phyloP scores from a whole-genome alignment of 2,329 filamentous ascomycete species.

The Westerdykella sp. region DNA sequence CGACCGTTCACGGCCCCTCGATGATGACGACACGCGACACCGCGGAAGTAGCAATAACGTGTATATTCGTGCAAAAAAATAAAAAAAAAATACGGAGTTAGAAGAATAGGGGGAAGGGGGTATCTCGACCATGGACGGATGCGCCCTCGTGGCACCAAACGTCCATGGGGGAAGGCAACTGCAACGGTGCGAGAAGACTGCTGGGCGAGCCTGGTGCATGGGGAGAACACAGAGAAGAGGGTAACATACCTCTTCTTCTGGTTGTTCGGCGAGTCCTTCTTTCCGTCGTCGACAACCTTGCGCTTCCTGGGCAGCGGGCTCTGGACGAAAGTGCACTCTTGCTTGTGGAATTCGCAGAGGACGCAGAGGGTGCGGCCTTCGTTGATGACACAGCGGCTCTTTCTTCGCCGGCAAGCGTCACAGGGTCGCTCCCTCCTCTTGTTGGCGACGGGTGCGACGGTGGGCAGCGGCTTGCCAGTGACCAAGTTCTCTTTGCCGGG shows the following conservation, averaged over 20 bases:
- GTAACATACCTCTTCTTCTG: slow-evolving; percentile 62
- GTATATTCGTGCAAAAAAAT: neutral
- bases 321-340: slow-evolving; percentile 71
- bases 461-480: slow-evolving; percentile 32
- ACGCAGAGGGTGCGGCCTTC: slow-evolving; percentile 68
- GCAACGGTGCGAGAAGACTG: too few species aligned
- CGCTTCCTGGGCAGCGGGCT: slow-evolving; percentile 74
- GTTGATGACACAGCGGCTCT: slow-evolving; percentile 71
- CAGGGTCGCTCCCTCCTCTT: slow-evolving; percentile 39
- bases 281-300: slow-evolving; percentile 61
- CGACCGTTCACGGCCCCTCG: slow-evolving; percentile 1
- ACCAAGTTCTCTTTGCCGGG: slow-evolving; percentile 41
- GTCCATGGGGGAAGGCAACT: too few species aligned
- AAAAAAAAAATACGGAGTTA: neutral
- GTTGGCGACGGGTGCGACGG: slow-evolving; percentile 32
- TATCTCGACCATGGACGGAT: neutral
- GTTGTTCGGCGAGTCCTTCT: slow-evolving; percentile 52
- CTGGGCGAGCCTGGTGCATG: too few species aligned
- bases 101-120: neutral
- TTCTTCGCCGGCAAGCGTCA: slow-evolving; percentile 67
- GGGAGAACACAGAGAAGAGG: slow-evolving; percentile 6
- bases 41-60: neutral
- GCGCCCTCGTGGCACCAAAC: neutral
- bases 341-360: slow-evolving; percentile 69
- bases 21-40: slow-evolving; percentile 9